These are phyloP conservation scores for Sugiyamaella japonica DNA, from an alignment of 1,139 yeast genomes.

Conservation along the genomic window DNA sequence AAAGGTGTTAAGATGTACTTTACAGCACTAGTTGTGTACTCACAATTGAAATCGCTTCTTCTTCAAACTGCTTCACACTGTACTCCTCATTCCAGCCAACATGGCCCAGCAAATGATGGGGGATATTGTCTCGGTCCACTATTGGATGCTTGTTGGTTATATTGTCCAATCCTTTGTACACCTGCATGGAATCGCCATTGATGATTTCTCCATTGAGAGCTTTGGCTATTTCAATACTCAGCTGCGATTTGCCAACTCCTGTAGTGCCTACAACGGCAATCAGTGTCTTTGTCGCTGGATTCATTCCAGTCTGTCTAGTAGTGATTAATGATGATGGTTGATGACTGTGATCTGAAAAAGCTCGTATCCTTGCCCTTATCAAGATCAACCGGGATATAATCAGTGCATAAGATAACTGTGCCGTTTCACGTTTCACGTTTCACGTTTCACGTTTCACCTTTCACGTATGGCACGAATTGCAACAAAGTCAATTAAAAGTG, in stretches of 20 bases:
- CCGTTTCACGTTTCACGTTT: too few relatives aligned
- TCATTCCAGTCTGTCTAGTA: neutral
- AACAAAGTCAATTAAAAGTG: too few relatives aligned
- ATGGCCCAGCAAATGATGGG: slow-evolving; percentile 88
- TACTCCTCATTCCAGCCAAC: slow-evolving; percentile 79
- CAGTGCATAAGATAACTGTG: neutral
- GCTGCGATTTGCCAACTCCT: slow-evolving; percentile 95
- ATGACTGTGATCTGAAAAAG: neutral
- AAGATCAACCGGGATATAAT: neutral
- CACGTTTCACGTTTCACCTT: too few relatives aligned
- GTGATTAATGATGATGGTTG: neutral
- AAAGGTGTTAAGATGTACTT: too few relatives aligned
- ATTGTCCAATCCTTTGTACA: slow-evolving; percentile 67
- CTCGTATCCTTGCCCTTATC: slow-evolving; percentile 10
- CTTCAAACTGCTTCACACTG: slow-evolving; percentile 74
- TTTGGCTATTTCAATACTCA: slow-evolving; percentile 76
- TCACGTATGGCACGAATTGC: too few relatives aligned
- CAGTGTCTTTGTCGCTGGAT: slow-evolving; percentile 32
- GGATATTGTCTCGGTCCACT: slow-evolving; percentile 66
- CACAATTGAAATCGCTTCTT: slow-evolving; percentile 55
- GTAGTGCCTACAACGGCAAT: slow-evolving; percentile 91
- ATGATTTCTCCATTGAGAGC: slow-evolving; percentile 83
- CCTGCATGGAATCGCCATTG: slow-evolving; percentile 97
- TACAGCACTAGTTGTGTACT: too few relatives aligned
- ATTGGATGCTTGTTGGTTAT: slow-evolving; percentile 93